A percentile compares a stretch with the other conserved stretches of the same genome.
Evolutionary conservation across 345 rosid genomes (phyloP).

Genomic region (Eucalyptus decipiens): DNA sequence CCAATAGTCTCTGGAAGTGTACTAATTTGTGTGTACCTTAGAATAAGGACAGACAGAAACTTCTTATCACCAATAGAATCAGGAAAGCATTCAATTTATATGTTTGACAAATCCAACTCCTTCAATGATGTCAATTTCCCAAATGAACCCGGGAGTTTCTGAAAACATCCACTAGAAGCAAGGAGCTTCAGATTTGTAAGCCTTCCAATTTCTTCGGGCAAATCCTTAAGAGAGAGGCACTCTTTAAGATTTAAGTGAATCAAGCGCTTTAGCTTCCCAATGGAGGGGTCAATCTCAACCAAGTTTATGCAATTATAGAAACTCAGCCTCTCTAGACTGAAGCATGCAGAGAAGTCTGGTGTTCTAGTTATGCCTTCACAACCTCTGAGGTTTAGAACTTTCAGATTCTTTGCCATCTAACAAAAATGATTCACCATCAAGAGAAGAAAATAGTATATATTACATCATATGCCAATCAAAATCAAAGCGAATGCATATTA

Average conservation of each 20-base stretch:
- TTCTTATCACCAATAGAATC: not conserved
- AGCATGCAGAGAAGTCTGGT: not conserved
- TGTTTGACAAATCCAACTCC: not conserved
- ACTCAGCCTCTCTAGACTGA: not conserved
- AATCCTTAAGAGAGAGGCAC: not conserved
- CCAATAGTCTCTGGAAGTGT: not conserved
- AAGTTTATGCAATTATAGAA: not conserved
- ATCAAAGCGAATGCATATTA: not conserved
- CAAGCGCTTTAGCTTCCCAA: not conserved
- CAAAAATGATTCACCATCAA: not conserved
- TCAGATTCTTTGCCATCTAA: not conserved
- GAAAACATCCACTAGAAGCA: not conserved
- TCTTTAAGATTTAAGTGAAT: not conserved
- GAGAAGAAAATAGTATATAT: not conserved
- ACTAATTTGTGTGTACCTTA: not conserved
- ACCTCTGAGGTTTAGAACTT: not conserved
- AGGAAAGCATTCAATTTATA: not conserved
- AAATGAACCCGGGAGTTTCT: not conserved
- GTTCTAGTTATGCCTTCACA: not conserved
- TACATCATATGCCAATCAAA: not conserved
- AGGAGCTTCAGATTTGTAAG: not conserved
- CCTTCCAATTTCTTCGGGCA: not conserved
- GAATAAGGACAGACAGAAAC: not conserved
- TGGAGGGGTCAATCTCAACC: not conserved
- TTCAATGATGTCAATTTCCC: not conserved